phyloP scores from a whole-genome alignment of 805 yeast species.

The Cyberlindnera samutprakarnensis region DNA sequence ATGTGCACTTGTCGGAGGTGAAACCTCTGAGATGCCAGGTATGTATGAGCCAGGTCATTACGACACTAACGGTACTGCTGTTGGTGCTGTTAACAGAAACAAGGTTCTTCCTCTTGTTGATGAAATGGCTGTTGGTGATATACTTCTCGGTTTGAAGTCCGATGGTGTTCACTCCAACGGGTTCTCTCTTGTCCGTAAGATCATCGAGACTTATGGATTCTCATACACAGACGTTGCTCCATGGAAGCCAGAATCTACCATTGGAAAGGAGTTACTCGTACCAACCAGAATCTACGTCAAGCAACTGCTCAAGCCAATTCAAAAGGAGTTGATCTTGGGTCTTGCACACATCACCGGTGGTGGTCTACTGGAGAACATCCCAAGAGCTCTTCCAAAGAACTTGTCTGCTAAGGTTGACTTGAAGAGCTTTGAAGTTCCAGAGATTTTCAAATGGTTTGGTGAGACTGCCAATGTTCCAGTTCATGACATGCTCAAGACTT shows the following conservation, averaged over 20 bases:
- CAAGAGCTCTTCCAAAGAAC: slow-evolving; percentile 81
- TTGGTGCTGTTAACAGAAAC: slow-evolving; percentile 84
- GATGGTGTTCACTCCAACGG: slow-evolving; percentile 97
- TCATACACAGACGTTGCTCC: slow-evolving; percentile 76
- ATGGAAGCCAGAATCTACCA: slow-evolving; percentile 63
- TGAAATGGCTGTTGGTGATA: slow-evolving; percentile 71
- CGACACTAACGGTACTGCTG: slow-evolving; percentile 97
- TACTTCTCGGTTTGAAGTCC: slow-evolving; percentile 79
- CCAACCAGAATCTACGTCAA: slow-evolving; percentile 96
- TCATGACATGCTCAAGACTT: slow-evolving; percentile 78
- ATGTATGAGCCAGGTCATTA: slow-evolving; percentile 93
- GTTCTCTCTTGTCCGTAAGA: slow-evolving; percentile 87
- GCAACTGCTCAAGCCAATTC: slow-evolving; percentile 71
- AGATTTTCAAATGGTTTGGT: slow-evolving; percentile 91
- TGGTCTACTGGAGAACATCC: slow-evolving; percentile 92
- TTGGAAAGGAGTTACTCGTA: slow-evolving; percentile 78
- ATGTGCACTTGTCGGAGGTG: slow-evolving; percentile 98
- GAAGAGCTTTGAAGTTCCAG: slow-evolving; percentile 75
- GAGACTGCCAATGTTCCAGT: slow-evolving; percentile 84
- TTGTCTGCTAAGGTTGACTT: slow-evolving; percentile 79
- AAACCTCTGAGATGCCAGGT: slow-evolving; percentile 99
- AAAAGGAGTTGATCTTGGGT: slow-evolving; percentile 66
- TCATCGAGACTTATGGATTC: slow-evolving; percentile 69
- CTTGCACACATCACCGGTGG: slow-evolving; percentile 98
- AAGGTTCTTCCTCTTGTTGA: slow-evolving; percentile 66